Evolutionary conservation across 345 rosid genomes (phyloP), one percentile per base, ranked within the genome.

Genomic region (Brassica rapa): DNA sequence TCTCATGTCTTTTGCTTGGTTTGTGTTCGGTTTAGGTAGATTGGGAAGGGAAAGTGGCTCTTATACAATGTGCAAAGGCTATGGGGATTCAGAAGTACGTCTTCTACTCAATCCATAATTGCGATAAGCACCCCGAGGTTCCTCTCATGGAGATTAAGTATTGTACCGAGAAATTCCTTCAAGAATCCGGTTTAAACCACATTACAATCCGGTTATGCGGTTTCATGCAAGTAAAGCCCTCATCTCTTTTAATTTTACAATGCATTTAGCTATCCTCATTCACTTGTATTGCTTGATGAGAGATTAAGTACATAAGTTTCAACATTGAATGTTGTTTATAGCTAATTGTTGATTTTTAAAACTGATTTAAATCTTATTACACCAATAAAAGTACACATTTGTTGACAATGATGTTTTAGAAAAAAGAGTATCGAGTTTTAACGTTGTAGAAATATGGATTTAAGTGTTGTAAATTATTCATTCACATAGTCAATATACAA

Each of bases 1-100:
- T 66, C 43, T 75, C 16, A 41, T 59, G 56, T 5, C 10, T 73
- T 23, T 29, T 69, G n/a, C 43, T 32, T 59, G 63, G 49, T 46
- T 37, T 81, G 74, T 75, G 68, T 87, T 84, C 80, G 84, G 77
- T 92, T 87, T 91, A 91, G 98, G 99, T 94, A 91, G 99, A 95
- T 74, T 95, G 99, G 99, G 97, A 91, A 91, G 98, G 99, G 65
- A 95, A 92, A 88, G 98, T 95, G 82, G 99, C 94, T 70, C 88
- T 92, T 24, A 89, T 94, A 84, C 98, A 94, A 81, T 92, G 93
- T 79, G 98, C 98, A 80, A 92, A 94, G 82, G 97, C 97, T 72
- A 95, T 95, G 98, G 98, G 93, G 78, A 91, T 95, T 81, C 99
- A 92, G 88, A 92, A 95, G 73, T 91, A 84, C 15, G 83, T 95